Base-by-base conservation (phyloP, 768 basidiomycete genomes). In the Suillus placidus region DNA sequence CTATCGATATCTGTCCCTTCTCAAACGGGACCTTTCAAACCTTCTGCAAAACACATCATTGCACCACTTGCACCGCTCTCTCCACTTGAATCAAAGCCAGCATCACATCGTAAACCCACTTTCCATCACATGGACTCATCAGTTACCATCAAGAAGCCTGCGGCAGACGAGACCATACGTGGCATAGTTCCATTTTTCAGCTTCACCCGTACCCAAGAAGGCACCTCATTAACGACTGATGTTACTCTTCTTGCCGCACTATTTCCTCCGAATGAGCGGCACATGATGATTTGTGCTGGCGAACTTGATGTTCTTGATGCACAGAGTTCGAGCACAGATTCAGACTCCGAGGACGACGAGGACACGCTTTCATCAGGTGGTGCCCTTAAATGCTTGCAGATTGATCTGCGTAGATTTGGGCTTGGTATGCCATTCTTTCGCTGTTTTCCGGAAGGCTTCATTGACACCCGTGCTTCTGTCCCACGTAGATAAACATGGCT, bases 191-290 rank as follows among this genome's bases (percentile, higher is more conserved):
- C 91, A 3, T 93, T 94, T 78, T 88, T 93, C 77, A 90, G 87
- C 68, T 90, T 93, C 72, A 93, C 91, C 20, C 82, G 90, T 66
- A 92, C 92, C 7, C 76, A 82, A 26, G 92, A 93, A 74, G 90
- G 90, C 2, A 89, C 91, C 30, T 91, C 90, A 13, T 79, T 94
- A 61, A 91, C 91, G 2, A 87, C 92, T 4, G 90, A 91, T 61
- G 86, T 88, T 12, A 80, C 83, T 45, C 77, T 89, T 30, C 85
- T 94, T 12, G 86, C 91, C 16, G 80, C 85, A 42, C 77, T 93
- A 9, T 94, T 94, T 74, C 88, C 88, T 23, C 83, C 83, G n/a
- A 81, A 80, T 47, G 89, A 92, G 68, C 82, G 90, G 40, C 85
- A 91, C 70, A 88, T 90, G 86, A 84, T 93, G 57, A 88, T 89